phyloP scores from a whole-genome alignment of 164 flowering plant genomes.

The Liriodendron chinense region DNA sequence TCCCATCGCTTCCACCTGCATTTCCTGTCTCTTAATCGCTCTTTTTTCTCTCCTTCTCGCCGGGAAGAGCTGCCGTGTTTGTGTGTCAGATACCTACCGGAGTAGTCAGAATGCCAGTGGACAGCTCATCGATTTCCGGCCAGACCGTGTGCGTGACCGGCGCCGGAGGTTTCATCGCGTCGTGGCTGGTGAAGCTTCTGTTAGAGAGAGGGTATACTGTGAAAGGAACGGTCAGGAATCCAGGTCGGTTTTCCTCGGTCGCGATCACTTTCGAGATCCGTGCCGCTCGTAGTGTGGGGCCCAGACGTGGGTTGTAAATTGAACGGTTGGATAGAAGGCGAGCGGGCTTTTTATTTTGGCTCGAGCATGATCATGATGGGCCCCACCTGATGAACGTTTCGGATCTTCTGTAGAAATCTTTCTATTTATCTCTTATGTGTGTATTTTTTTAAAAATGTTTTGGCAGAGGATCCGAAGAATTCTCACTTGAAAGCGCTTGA shows the following conservation, averaged over 20 bases:
- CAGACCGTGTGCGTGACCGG: constrained; percentile 81
- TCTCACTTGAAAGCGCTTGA: constrained; percentile 77
- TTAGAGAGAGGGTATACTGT: constrained; percentile 67
- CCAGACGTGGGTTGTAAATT: too few relatives aligned
- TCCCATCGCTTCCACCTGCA: not conserved
- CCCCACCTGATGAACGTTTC: not conserved
- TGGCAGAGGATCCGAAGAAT: constrained; percentile 83
- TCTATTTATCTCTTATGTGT: not conserved
- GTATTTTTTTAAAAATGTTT: constrained; percentile 20
- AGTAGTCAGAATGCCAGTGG: constrained; percentile 31
- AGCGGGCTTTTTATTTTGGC: not conserved
- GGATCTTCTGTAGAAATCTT: not conserved
- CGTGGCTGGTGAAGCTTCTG: constrained; percentile 80
- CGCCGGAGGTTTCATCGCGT: constrained; percentile 84
- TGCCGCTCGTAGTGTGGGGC: too few relatives aligned
- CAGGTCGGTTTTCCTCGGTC: constrained; percentile 34
- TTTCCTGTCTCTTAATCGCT: not conserved
- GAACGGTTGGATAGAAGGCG: too few relatives aligned
- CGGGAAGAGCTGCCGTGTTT: too few relatives aligned
- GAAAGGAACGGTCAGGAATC: constrained; percentile 73
- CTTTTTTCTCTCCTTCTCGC: not conserved
- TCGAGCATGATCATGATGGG: not conserved
- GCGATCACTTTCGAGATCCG: not conserved
- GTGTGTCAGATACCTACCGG: not conserved
- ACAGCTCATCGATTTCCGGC: constrained; percentile 25